These are phyloP conservation scores for Sextonia rubra DNA, from an alignment of 164 flowering plant species.

Conservation along the genomic window DNA sequence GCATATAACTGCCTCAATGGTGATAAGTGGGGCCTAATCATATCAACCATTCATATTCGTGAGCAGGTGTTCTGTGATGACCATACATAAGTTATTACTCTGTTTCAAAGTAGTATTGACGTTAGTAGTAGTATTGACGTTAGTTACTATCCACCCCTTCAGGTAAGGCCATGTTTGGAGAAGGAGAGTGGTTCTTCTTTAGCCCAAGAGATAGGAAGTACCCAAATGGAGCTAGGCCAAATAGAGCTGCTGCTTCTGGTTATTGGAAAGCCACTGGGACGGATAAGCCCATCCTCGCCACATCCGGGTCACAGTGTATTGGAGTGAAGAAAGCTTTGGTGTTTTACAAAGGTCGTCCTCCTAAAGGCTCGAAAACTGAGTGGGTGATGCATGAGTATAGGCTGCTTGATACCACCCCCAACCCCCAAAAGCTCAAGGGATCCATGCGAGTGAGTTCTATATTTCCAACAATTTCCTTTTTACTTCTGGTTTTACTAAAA, in stretches of 20 bases:
- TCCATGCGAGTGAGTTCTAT: slow-evolving; percentile 34
- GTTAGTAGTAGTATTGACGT: no score
- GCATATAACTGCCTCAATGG: background rate
- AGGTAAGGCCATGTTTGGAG: slow-evolving; percentile 85
- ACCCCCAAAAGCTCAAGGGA: slow-evolving; percentile 18
- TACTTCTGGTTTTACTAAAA: no score
- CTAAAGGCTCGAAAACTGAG: slow-evolving; percentile 43
- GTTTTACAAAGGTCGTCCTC: slow-evolving; percentile 51
- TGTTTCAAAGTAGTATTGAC: background rate
- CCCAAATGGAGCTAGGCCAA: slow-evolving; percentile 87
- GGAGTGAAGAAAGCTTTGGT: slow-evolving; percentile 59
- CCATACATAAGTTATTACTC: background rate
- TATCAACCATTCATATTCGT: no score
- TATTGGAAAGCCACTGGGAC: slow-evolving; percentile 12
- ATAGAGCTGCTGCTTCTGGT: slow-evolving; percentile 38
- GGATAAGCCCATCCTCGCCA: slow-evolving; percentile 40
- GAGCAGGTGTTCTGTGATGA: no score
- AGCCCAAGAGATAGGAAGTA: slow-evolving; percentile 29
- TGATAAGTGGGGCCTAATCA: no score
- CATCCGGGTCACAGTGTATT: slow-evolving; percentile 30
- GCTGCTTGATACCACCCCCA: slow-evolving; percentile 21
- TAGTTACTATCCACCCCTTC: slow-evolving; percentile 5
- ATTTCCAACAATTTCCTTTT: background rate
- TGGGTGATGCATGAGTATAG: slow-evolving; percentile 58
- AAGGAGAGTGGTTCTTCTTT: slow-evolving; percentile 92